Evolutionary conservation across 306 rosid species (phyloP), one percentile per base, ranked within the genome.

Genomic region (Quercus cerris): DNA sequence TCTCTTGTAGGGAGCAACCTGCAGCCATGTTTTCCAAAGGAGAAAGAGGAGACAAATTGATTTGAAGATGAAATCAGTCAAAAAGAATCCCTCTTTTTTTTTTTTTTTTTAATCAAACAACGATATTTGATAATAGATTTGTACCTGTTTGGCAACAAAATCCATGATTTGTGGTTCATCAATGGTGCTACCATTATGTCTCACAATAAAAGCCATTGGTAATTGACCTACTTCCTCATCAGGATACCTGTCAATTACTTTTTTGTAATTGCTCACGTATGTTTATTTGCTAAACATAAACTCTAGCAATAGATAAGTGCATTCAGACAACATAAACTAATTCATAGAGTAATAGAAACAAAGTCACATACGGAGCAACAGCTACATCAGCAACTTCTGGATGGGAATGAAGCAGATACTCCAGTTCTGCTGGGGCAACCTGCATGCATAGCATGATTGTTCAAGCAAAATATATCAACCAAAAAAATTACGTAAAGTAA

Each of bases 371-470:
- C 97, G 97, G 94, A 56, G 86, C 71, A 72, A 88, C 97, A 59
- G 94, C 93, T 22, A 89, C 94, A n/a, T 90, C 93, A 5, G 17
- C 49, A 38, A 88, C 87, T 61, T 88, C 79, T 35, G 88, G 91
- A 72, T 85, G 93, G 58, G 93, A 85, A 3, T 70, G 89, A 25
- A 92, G 93, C 81, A 92, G 67, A 8, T 90, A 84, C 81, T 92
- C 94, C 55, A 90, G 70, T 74, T 92, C 97, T 14, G 90, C 94
- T 0, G 97, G 94, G 54, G 97, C 90, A 73, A 92, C 94, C 97
- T 92, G 12, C 17, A 49, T 49, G 54, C 54, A 49, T 49, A 11
- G 54, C 54, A 49, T 49, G 54, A 12, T 12, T 49, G 54, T 49
- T 49, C 54, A 12, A 49, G 15, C 54, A 49, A 49, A 49, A 49